Evolutionary conservation across 2,329 filamentous ascomycete species (phyloP).

Genomic region (Botrytis pseudocinerea): DNA sequence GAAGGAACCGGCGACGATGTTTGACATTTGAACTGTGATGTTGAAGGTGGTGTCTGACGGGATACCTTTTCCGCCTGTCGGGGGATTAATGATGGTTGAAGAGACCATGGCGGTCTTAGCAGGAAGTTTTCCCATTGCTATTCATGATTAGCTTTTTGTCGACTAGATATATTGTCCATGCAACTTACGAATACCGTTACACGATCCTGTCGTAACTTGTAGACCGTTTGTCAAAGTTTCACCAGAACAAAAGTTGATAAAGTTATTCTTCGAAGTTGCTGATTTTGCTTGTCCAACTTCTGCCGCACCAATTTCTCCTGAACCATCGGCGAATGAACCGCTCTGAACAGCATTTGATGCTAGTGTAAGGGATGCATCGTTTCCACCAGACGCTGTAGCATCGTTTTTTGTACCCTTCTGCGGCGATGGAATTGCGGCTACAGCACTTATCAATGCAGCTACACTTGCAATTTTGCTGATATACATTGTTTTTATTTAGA

Average conservation of each 20-base stretch:
- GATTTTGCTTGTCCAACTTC: constrained; percentile 37
- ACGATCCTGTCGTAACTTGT: constrained; percentile 59
- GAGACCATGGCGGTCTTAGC: constrained; percentile 41
- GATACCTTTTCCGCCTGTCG: constrained; percentile 31
- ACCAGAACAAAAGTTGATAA: constrained; percentile 41
- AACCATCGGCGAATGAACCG: constrained; percentile 38
- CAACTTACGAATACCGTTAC: constrained; percentile 50
- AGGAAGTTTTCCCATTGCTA: constrained; percentile 42
- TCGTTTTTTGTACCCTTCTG: constrained; percentile 18
- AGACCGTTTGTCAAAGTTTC: constrained; percentile 59
- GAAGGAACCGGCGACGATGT: constrained; percentile 43
- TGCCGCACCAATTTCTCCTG: constrained; percentile 31
- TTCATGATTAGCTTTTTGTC: constrained; percentile 25
- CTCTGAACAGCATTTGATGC: constrained; percentile 35
- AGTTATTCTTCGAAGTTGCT: constrained; percentile 39
- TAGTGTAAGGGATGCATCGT: constrained; percentile 30
- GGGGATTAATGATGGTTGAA: constrained; percentile 36
- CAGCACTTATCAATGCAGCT: constrained; percentile 33
- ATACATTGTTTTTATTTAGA: constrained; percentile 25
- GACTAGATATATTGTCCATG: not conserved
- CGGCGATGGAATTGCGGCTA: constrained; percentile 26
- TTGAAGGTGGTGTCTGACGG: constrained; percentile 38
- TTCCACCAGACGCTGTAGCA: constrained; percentile 9
- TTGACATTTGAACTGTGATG: constrained; percentile 42
- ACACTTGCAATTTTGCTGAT: constrained; percentile 35